A percentile compares a stretch with the other conserved stretches of the same genome.
Conservation (phyloP, 352 stramenopile genomes). For the Phytophthora pisi region DNA sequence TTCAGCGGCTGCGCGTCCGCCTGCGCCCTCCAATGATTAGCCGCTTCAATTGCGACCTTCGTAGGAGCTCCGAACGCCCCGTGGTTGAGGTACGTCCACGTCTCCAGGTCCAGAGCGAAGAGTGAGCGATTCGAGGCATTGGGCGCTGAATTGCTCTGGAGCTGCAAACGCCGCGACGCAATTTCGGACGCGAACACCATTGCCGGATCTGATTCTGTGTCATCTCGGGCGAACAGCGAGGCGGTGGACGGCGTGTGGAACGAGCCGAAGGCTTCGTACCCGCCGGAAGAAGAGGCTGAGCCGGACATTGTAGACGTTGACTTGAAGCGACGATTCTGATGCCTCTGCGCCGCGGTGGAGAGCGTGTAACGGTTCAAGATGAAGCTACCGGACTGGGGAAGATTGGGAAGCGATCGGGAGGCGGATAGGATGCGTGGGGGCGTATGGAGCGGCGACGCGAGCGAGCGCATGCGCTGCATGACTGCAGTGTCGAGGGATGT, state of each 20-base stretch:
- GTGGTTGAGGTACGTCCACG: constrained; percentile 95
- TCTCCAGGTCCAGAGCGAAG: constrained; percentile 60
- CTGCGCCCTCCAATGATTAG: constrained; percentile 74
- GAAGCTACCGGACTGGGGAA: neutral
- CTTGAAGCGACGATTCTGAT: constrained; percentile 9
- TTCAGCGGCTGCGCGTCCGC: constrained; percentile 90
- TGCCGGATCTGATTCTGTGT: constrained; percentile 1
- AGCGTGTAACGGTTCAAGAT: neutral
- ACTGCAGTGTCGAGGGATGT: neutral
- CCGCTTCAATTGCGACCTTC: constrained; percentile 65
- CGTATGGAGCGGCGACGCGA: neutral
- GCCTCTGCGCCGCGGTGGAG: constrained; percentile 7
- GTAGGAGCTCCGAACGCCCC: constrained; percentile 91
- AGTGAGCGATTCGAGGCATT: constrained; percentile 43
- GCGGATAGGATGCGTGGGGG: neutral
- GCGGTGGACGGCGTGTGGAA: constrained; percentile 75
- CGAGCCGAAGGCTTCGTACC: constrained; percentile 78
- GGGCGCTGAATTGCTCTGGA: constrained; percentile 5
- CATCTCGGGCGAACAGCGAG: constrained; percentile 51
- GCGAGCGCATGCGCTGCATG: constrained; percentile 8
- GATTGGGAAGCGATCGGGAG: neutral
- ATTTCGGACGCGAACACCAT: constrained; percentile 29
- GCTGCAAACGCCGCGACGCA: constrained; percentile 18
- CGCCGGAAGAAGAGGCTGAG: constrained; percentile 6
- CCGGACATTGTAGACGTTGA: constrained; percentile 9